Evolutionary conservation across 2,329 filamentous ascomycete genomes (phyloP), one percentile per base, ranked within the genome.

Genomic region (Phaeosphaeriaceae sp.): DNA sequence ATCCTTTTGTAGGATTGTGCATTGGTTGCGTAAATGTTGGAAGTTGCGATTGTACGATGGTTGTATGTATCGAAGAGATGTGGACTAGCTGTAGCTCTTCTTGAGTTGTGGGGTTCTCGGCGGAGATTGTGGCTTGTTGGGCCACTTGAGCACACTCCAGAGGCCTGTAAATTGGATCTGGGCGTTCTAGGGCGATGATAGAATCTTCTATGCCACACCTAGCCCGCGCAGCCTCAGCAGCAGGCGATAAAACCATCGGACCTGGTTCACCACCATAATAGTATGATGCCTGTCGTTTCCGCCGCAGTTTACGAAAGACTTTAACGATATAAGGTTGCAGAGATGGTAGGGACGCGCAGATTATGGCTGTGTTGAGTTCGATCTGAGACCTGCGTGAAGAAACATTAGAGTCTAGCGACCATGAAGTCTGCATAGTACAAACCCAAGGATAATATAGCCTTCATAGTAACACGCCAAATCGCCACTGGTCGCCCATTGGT

Each of bases 341-440:
- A 9, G 58, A 64, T 13, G 64, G 64, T 3, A 48, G 54, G 1
- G 60, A 63, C 3, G 64, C 61, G 39, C 59, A 64, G 6, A 64
- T 54, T 8, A 67, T 66, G 1, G 58, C 63, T 2, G 60, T 64
- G 32, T 67, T 66, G 42, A 66, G 50, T 30, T 67, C 63, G 21
- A 67, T 56, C 29, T 63, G 60, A 12, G 58, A 52, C 21, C 17
- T 40, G 4, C n/a, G n/a, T n/a, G n/a, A n/a, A n/a, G 23, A 26
- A 11, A 11, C 7, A 11, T 26, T 26, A 26, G 23, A 26, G 11
- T 26, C 23, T 11, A 9, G 7, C 11, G 7, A 11, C 7, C 11
- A 26, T 11, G 11, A 11, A 7, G 23, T n/a, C 2, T 4, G 8
- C 17, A 7, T 1, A 16, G 7, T 5, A 23, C 36, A 13, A 11